phyloP scores from a whole-genome alignment of 169 alveolate genomes.

The Cryptosporidium ubiquitum region DNA sequence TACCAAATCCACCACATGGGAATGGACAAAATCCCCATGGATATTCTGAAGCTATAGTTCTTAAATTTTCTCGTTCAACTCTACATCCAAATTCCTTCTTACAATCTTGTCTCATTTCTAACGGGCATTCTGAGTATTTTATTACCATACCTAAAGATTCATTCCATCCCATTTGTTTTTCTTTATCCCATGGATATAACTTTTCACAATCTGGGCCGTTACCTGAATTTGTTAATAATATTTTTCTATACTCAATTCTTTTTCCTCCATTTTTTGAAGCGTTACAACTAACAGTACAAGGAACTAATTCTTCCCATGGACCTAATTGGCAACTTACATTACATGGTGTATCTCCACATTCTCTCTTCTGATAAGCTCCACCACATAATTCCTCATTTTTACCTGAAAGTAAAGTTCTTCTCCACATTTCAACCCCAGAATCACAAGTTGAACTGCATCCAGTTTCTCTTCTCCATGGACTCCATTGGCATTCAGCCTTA shows the following conservation, averaged over 20 bases:
- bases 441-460: conserved; percentile 70
- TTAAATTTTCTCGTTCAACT: conserved; percentile 66
- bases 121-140: conserved; percentile 49
- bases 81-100: conserved; percentile 57
- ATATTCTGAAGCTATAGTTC: conserved; percentile 73
- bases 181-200: conserved; percentile 64
- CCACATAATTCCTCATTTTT: conserved; percentile 66
- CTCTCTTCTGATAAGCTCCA: conserved; percentile 69
- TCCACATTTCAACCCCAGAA: conserved; percentile 71
- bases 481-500: conserved; percentile 68
- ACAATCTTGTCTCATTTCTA: conserved; percentile 21
- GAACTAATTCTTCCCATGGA: conserved; percentile 59
- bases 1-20: conserved; percentile 74
- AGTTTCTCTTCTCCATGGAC: conserved; percentile 75
- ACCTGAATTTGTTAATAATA: conserved; percentile 47
- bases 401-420: conserved; percentile 67
- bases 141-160: conserved; percentile 58
- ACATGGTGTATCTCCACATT: conserved; percentile 59
- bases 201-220: conserved; percentile 58
- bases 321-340: conserved; percentile 71
- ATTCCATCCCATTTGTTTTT: conserved; percentile 57
- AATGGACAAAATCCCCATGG: conserved; percentile 75
- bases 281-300: conserved; percentile 49
- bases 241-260: conserved; percentile 55
- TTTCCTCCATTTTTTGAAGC: conserved; percentile 57